Evolutionary conservation across 1,284 basidiomycete species (phyloP).

Genomic region (Ustilago vetiveriae): DNA sequence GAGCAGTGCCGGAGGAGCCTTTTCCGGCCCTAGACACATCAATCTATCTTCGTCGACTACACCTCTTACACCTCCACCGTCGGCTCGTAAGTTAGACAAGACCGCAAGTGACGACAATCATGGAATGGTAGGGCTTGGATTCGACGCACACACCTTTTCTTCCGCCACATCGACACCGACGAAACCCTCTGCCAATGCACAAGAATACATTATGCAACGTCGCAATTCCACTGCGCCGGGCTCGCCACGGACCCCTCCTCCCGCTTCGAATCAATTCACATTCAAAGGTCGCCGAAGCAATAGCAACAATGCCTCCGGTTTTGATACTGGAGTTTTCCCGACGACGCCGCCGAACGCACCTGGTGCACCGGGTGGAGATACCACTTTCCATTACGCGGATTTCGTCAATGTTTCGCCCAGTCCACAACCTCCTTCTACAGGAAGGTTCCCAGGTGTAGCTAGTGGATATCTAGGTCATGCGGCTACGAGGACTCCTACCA

Average conservation of each 20-base stretch:
- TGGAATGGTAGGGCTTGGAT: conserved; percentile 10
- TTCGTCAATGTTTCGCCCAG: conserved; percentile 52
- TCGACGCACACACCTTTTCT: conserved; percentile 10
- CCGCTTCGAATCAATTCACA: not conserved
- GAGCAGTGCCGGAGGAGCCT: not conserved
- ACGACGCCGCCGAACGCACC: conserved; percentile 22
- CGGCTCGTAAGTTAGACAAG: conserved; percentile 3
- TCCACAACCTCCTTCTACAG: conserved; percentile 40
- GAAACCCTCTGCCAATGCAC: conserved; percentile 16
- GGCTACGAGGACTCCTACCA: conserved; percentile 22
- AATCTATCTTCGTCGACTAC: not conserved
- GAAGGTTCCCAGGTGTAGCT: conserved; percentile 1
- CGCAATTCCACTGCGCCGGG: not conserved
- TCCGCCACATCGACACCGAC: conserved; percentile 1
- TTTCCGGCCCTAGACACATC: conserved; percentile 1
- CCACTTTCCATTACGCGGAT: conserved; percentile 52
- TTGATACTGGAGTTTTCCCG: not conserved
- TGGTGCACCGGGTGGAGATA: conserved; percentile 35
- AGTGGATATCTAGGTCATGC: not conserved
- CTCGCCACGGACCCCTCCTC: conserved; percentile 18
- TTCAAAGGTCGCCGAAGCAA: not conserved
- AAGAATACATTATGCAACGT: conserved; percentile 27
- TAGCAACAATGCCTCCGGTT: too few species aligned
- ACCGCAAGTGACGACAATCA: not conserved
- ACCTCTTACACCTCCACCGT: conserved; percentile 24